Evolutionary conservation across 2,329 filamentous ascomycete species (phyloP), one percentile per base, ranked within the genome.

Genomic region (Clonostachys byssicola): DNA sequence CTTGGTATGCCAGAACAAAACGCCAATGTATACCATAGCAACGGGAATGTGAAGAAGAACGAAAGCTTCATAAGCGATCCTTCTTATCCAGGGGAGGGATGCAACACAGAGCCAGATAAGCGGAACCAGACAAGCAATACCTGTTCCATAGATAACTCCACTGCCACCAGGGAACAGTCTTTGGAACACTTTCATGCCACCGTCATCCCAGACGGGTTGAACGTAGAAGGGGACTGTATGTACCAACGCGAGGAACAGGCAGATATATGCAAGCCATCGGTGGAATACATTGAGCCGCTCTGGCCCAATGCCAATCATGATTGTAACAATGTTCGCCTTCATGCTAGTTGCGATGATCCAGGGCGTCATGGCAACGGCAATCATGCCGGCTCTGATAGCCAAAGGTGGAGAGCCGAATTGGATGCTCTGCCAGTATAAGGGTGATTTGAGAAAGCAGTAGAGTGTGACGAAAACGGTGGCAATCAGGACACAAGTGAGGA

Each of bases 1-100:
- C 66, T 92, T 88, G 58, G 89, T 94, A 65, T 97, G 92, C 92
- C 92, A 97, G 70, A 97, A 95, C 30, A 97, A 76, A 62, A 95
- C 79, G 2, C 78, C 92, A 7, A 96, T 72, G 60, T 94, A 95
- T 13, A 88, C 72, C 38, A 92, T 79, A 1, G 89, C 86, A 10
- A 90, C 86, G 0, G 92, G 91, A 0, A 92, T 81, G 60, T 97
- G 92, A 4, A 95, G 71, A 33, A 86, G 66, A 16, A 92, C 83
- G 60, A 97, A 97, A 1, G 90, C 66, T 63, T 97, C 92, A 65
- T 96, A 97, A 54, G 89, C 85, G 53, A 82, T 74, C 51, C 85
- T 77, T 52, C 92, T 81, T 17, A 96, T 71, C 44, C 89, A 77
- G 2, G 90, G 89, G 3, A 96, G 74, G 1, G 92, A 96, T 40